Base-by-base conservation (phyloP, 768 basidiomycete genomes). In the Serendipita sp. region DNA sequence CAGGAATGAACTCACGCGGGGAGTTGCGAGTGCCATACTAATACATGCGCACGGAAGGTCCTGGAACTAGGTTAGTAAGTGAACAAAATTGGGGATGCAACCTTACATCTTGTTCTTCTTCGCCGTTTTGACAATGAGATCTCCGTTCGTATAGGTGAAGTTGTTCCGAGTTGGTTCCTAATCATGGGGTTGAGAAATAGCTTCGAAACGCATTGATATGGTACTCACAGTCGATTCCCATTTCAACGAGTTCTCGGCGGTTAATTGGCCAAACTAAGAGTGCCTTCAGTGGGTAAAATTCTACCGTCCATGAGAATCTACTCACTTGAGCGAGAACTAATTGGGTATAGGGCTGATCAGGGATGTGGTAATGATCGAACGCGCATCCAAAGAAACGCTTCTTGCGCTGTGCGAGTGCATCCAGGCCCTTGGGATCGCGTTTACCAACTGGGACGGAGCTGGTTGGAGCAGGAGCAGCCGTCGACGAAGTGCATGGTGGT, bases 21-120 rank as follows among this genome's bases (percentile, higher is more conserved):
- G 45, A 62, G 50, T 38, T 63, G 51, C 3, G 30, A 34, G 48
- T 63, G 62, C 62, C 62, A 63, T 3, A 45, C 62, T 31, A 38
- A 3, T 3, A 42, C 48, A n/a, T 30, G 48, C 24, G 53, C 53
- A 24, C 53, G 53, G 53, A 58, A 13, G 17, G 24, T 4, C 13
- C 22, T n/a, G 45, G 38, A 5, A 14, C n/a, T 48, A 28, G 26
- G n/a, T 48, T 20, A 9, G 45, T 48, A 9, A 7, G n/a, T 5
- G 9, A 28, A 48, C 45, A 48, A 38, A 38, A 1, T 2, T 14
- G 7, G 38, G 14, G 38, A 14, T 14, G 7, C 41, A 38, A 24
- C 42, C 38, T 26, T 45, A 53, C 62, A 56, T 63, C 13, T 53
- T 38, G 42, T 44, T 53, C 42, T 41, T 34, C 34, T 28, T 16